A percentile compares a stretch with the other conserved stretches of the same genome.
phyloP scores from a whole-genome alignment of 2,329 filamentous ascomycete species.

The Trichoderma semiorbis region DNA sequence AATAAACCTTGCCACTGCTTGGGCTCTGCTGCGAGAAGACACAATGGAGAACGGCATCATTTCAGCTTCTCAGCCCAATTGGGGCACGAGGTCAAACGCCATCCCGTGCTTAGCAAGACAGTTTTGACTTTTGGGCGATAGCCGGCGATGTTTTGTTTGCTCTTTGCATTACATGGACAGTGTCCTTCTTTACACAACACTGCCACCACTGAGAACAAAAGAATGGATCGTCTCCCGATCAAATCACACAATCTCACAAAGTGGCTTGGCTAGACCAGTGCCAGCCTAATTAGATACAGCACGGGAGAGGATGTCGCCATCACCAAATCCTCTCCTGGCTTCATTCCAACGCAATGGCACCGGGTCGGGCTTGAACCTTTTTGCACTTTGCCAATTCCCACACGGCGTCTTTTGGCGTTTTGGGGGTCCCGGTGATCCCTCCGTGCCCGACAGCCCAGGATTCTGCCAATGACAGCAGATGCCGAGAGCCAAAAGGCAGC shows the following conservation, averaged over 20 bases:
- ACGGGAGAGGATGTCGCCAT: background rate
- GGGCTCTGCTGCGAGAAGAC: background rate
- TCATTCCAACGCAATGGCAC: conserved; percentile 9
- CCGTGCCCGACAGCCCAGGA: background rate
- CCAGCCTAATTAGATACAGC: background rate
- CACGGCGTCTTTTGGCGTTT: background rate
- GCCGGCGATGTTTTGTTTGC: background rate
- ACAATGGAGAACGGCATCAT: background rate
- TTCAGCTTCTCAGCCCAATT: background rate
- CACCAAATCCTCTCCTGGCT: background rate
- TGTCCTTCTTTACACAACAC: background rate
- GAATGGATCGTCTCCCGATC: background rate
- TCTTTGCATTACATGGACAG: background rate
- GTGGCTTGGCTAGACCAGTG: background rate
- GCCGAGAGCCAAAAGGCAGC: background rate
- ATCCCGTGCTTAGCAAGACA: background rate
- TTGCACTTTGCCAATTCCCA: background rate
- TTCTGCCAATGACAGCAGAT: background rate
- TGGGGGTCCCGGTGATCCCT: background rate
- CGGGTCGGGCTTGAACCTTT: conserved; percentile 5
- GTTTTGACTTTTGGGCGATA: background rate
- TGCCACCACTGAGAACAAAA: background rate
- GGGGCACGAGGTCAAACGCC: background rate
- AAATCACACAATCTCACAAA: background rate
- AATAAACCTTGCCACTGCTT: background rate